Percentiles rank a stretch among this genome's conserved stretches.
Conservation (phyloP, 306 rosid genomes). For the Corylus americana region DNA sequence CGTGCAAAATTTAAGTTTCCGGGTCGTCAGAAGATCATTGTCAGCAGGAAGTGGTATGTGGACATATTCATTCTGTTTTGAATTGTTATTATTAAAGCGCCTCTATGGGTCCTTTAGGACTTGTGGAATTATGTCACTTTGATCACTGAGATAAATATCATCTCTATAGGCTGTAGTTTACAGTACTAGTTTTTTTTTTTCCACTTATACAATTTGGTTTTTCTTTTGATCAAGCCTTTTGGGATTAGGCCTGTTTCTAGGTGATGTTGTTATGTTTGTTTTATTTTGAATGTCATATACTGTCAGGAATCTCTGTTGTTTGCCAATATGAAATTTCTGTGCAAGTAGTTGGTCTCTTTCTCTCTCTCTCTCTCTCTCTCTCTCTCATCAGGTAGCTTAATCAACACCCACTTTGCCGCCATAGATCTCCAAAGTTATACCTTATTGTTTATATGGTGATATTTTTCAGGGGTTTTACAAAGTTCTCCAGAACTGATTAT, state of each 20-base stretch:
- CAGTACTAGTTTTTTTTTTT: too few species aligned
- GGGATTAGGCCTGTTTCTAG: neutral
- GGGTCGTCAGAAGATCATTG: constrained; percentile 86
- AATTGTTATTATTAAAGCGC: neutral
- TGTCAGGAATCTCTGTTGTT: neutral
- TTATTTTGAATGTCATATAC: neutral
- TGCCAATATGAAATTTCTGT: neutral
- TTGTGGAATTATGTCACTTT: neutral
- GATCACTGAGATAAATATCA: neutral
- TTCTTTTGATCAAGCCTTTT: neutral
- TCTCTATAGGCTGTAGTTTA: neutral
- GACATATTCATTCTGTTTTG: neutral
- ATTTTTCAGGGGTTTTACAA: constrained; percentile 79
- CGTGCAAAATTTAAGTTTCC: constrained; percentile 88
- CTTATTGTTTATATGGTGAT: neutral
- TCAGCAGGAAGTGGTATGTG: constrained; percentile 75
- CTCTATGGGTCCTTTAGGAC: too few species aligned
- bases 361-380: neutral
- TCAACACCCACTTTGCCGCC: neutral
- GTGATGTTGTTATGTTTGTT: neutral
- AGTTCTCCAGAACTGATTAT: constrained; percentile 60
- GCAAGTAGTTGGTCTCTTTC: neutral
- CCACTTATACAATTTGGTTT: neutral
- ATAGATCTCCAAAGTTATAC: neutral
- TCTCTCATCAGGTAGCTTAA: neutral